Evolutionary conservation across 805 yeast genomes (phyloP).

Genomic region (Kurtzmaniella fragi): DNA sequence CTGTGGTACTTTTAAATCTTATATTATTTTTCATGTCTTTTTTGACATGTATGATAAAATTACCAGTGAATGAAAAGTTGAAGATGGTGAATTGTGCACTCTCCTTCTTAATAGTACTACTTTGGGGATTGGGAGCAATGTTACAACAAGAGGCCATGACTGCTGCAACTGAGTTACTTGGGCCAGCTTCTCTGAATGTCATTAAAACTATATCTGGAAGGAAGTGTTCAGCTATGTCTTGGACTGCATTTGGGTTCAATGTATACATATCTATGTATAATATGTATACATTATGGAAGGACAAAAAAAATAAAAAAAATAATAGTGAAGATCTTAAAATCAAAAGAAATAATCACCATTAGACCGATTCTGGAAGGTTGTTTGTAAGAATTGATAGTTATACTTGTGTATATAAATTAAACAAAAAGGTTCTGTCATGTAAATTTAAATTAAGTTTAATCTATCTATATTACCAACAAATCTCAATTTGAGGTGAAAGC

Average conservation of each 20-base stretch:
- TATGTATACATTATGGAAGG: constrained; percentile 1
- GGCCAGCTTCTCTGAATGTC: constrained; percentile 47
- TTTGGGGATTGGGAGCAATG: constrained; percentile 67
- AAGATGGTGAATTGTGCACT: constrained; percentile 21
- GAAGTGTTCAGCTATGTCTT: constrained; percentile 54
- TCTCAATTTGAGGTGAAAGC: no score
- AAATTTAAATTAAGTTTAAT: no score
- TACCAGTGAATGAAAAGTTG: constrained; percentile 38
- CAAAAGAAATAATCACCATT: no score
- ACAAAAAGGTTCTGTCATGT: no score
- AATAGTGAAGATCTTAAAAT: no score
- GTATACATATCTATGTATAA: constrained; percentile 26
- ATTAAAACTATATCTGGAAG: constrained; percentile 41
- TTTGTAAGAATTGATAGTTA: no score
- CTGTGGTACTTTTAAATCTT: constrained; percentile 40
- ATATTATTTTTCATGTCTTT: constrained; percentile 35
- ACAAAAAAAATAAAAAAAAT: not conserved
- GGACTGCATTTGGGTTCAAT: constrained; percentile 54
- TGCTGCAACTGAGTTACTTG: constrained; percentile 39
- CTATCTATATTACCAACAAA: no score
- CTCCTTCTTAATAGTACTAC: constrained; percentile 31
- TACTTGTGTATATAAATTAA: no score
- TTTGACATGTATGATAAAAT: constrained; percentile 42
- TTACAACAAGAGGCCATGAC: constrained; percentile 54
- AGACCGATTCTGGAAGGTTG: no score